Evolutionary conservation across 73 alveolate species (phyloP), one percentile per base, ranked within the genome.

Genomic region (Stentor roeselii): DNA sequence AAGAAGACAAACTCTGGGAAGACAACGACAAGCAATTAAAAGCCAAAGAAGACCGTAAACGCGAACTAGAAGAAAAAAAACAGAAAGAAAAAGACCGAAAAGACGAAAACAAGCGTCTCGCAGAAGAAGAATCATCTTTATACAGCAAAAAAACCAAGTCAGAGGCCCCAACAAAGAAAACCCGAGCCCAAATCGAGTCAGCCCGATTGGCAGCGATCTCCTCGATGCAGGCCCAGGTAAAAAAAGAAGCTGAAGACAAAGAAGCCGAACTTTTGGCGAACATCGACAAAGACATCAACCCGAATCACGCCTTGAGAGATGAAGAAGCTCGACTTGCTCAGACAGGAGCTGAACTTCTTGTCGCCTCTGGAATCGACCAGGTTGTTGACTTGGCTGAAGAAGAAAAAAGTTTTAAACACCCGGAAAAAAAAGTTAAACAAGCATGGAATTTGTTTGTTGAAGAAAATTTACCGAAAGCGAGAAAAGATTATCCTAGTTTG

Each of bases 371-470:
- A 67, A 36, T 67, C 1, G 80, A 67, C 2, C 42, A 67, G 1
- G 80, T 40, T 21, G n/a, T 67, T 11, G 34, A 67, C 50, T n/a
- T 32, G 34, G 41, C 34, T 67, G 80, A 67, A 1, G 67, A 50
- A 50, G 80, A 67, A 21, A 67, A 67, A 67, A 40, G 2, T 67
- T 21, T 67, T 1, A 67, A 67, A 67, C 80, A 67, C 41, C 80
- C 80, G n/a, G 80, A 67, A 67, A 67, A 67, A 40, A 67, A 67
- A 67, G 80, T 32, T 30, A 67, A 67, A 67, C n/a, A 67, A 32
- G 80, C 80, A 21, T 67, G 80, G 80, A 32, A 67, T 2, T 36
- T 27, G 27, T 67, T 27, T 67, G 41, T 67, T 21, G 80, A 67
- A n/a, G 80, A 21, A 67, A 67, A 32, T 1, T 21, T 67, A 2